phyloP scores from a whole-genome alignment of 2,329 filamentous ascomycete species.

The Coniella vitis region DNA sequence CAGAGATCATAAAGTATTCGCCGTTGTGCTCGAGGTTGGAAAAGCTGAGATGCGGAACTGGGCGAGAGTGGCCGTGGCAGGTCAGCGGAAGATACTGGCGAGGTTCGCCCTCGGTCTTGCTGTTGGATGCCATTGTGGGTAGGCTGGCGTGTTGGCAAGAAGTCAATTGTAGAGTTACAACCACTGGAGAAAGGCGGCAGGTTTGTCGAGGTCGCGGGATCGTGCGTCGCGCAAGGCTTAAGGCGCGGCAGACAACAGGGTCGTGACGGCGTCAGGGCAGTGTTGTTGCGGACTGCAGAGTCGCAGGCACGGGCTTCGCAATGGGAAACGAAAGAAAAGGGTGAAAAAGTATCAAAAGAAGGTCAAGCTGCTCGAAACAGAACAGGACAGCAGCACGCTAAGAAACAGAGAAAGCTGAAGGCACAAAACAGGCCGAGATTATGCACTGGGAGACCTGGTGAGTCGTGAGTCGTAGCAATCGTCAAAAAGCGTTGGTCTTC shows the following conservation, averaged over 20 bases:
- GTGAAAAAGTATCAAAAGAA: not conserved
- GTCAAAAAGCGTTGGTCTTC: not conserved
- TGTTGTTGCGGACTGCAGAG: too few relatives aligned
- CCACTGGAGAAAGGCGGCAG: not conserved
- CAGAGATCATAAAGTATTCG: slow-evolving; percentile 86
- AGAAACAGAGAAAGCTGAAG: slow-evolving; percentile 4
- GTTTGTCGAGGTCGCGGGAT: too few relatives aligned
- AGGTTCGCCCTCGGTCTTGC: slow-evolving; percentile 17
- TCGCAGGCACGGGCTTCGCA: not conserved
- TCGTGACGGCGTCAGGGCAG: too few relatives aligned
- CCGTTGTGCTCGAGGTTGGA: slow-evolving; percentile 77
- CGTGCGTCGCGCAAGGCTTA: too few relatives aligned
- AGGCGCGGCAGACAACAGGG: too few relatives aligned
- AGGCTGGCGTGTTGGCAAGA: not conserved
- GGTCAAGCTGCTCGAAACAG: not conserved
- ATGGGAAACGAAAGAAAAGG: not conserved
- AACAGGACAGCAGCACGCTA: not conserved
- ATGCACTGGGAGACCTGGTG: slow-evolving; percentile 6
- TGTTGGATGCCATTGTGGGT: slow-evolving; percentile 23
- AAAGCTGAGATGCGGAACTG: slow-evolving; percentile 86
- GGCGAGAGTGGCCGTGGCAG: slow-evolving; percentile 89
- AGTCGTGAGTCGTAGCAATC: slow-evolving; percentile 12
- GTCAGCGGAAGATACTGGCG: slow-evolving; percentile 77
- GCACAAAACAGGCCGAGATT: not conserved
- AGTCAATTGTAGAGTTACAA: not conserved